Base-by-base conservation (phyloP, 768 basidiomycete species). In the Macrolepiota fuliginosa region DNA sequence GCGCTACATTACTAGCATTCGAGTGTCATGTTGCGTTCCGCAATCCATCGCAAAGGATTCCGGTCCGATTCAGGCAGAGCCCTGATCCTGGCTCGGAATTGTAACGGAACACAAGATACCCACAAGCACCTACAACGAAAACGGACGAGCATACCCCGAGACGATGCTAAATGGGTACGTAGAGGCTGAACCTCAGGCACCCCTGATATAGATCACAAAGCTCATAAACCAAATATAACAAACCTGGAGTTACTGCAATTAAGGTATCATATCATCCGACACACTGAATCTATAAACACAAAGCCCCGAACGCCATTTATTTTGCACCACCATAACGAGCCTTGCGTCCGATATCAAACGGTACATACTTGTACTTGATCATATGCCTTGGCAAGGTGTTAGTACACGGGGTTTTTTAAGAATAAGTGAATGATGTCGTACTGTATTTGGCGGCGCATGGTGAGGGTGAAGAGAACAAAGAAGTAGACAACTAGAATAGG, bases 401-500 rank as follows among this genome's bases (percentile, higher is more conserved):
- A 64, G 57, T 54, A 37, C 49, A 22, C n/a, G 63, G 63, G 17
- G 17, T 45, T 32, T 45, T 54, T 36, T n/a, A n/a, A n/a, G n/a
- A n/a, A n/a, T n/a, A n/a, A n/a, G 52, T 15, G 32, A 46, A 32
- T 17, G 54, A 2, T 45, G 6, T 32, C 94, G 69, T 72, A 96
- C 94, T 94, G 92, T 66, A 98, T 95, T 76, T 98, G 95, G 64
- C 94, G 80, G 64, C 95, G 85, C 94, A 99, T 96, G 3, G 96
- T 98, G 67, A 98, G 79, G 22, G 92, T 85, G 71, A 98, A 98
- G 58, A 98, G 83, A 46, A 95, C 90, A 74, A 91, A 91, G 82
- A 98, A 99, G 79, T 99, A 99, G 61, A 98, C 80, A 67, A 98
- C 88, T 58, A 99, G 86, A 74, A 99, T 98, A 7, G 97, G 97